Conservation (phyloP, 148 eudicot genomes). For the Cornus florida region DNA sequence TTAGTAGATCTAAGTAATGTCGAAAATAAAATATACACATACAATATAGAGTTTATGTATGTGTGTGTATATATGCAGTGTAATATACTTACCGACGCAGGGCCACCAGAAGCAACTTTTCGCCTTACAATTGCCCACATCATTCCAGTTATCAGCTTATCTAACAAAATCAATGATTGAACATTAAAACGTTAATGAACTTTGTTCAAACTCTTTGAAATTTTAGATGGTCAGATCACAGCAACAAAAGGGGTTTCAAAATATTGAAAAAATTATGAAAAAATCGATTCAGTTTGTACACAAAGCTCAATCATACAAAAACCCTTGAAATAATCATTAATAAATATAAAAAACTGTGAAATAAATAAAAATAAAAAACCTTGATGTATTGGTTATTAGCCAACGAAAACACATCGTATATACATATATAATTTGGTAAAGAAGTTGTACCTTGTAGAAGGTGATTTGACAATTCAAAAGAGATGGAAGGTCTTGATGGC, state of each 20-base stretch:
- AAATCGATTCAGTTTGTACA: neutral
- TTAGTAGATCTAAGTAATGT: neutral
- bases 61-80: no score
- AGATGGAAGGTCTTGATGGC: neutral
- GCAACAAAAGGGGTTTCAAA: neutral
- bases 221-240: neutral
- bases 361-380: neutral
- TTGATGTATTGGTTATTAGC: neutral
- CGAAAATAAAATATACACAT: neutral
- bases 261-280: neutral
- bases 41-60: neutral
- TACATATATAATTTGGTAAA: neutral
- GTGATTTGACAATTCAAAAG: neutral
- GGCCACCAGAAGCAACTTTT: slow-evolving; percentile 11
- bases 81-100: neutral
- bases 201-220: neutral
- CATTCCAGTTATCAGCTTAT: neutral
- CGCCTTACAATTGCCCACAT: slow-evolving; percentile 9
- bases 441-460: neutral
- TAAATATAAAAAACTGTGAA: no score
- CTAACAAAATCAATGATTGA: neutral
- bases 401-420: neutral
- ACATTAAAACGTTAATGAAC: neutral
- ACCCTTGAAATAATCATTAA: neutral
- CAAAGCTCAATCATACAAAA: neutral